Evolutionary conservation across 2,329 filamentous ascomycete species (phyloP), one percentile per base, ranked within the genome.

Genomic region (Pyrenophora tritici-repentis): DNA sequence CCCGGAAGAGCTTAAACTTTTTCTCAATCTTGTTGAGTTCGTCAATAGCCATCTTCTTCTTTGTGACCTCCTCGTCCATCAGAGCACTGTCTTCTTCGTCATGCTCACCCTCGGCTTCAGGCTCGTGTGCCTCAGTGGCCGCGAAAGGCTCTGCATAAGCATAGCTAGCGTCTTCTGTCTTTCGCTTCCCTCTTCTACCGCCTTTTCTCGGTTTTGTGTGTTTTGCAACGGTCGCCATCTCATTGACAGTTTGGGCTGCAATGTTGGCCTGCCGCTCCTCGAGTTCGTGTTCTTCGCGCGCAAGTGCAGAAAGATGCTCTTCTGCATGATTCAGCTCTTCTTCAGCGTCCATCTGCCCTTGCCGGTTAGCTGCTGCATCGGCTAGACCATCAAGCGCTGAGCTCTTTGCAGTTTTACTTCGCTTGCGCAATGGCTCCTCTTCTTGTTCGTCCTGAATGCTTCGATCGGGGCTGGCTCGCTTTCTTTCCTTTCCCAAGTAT

Each of bases 1-100:
- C 91, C 65, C 91, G 85, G 67, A 97, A 90, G 14, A 88, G 83
- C 52, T 87, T 85, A 75, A 99, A 99, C 68, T 94, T 90, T 71
- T 88, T 88, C 71, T 97, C 93, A 36, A 99, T 88, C 14, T 84
- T 83, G 14, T 85, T 81, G 63, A 97, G 82, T 60, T 91, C 86
- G 48, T 91, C 89, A 68, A 92, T 87, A 0, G 92, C 92, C 29
- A 84, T 83, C 67, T 86, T 86, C 76, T 93, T 94, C 68, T 86
- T 86, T 65, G 89, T 84, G 59, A 89, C 90, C 56, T 76, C 73
- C 66, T 75, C 74, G 42, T 75, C 73, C 7, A 69, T 53, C 6
- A 65, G 51, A 31, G 54, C 62, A 32, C 63, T 65, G 24, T 75
- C 71, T 29, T 75, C 72, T n/a, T 74, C 79, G 9, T 73, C 75